Percentiles rank a stretch among this genome's conserved stretches.
These are phyloP conservation scores for Noccaea bulbosa DNA, from an alignment of 345 rosid species.

Conservation along the genomic window DNA sequence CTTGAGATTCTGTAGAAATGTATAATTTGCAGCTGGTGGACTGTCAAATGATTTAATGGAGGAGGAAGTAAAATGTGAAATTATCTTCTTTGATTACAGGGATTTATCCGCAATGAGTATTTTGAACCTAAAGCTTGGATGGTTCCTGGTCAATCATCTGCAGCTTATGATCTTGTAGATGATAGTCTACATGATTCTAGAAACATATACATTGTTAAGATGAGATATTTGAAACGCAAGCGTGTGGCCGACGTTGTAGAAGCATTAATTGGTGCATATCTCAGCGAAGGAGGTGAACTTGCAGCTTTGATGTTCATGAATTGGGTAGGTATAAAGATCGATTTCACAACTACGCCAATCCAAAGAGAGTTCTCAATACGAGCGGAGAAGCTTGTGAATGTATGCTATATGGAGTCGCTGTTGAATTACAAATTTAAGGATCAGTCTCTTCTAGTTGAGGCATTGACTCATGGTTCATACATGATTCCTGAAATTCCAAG, in stretches of 20 bases:
- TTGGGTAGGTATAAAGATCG: slow-evolving; percentile 73
- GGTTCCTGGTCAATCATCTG: slow-evolving; percentile 63
- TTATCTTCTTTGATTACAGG: slow-evolving; percentile 49
- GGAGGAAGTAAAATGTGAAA: neutral
- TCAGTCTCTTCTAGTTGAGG: slow-evolving; percentile 76
- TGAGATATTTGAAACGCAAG: slow-evolving; percentile 60
- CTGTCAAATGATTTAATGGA: neutral
- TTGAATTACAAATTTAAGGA: slow-evolving; percentile 65
- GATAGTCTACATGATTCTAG: slow-evolving; percentile 43
- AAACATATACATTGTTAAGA: slow-evolving; percentile 54
- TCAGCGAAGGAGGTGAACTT: slow-evolving; percentile 72
- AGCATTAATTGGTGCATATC: slow-evolving; percentile 82
- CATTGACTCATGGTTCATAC: slow-evolving; percentile 91
- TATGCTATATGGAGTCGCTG: slow-evolving; percentile 54
- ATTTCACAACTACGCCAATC: slow-evolving; percentile 47
- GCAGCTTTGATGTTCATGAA: slow-evolving; percentile 63
- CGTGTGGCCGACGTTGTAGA: slow-evolving; percentile 84
- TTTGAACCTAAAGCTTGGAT: slow-evolving; percentile 80
- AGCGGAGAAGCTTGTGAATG: slow-evolving; percentile 54
- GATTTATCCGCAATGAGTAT: slow-evolving; percentile 71
- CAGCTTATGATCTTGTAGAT: slow-evolving; percentile 44
- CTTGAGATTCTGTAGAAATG: slow-evolving; percentile 4
- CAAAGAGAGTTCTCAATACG: slow-evolving; percentile 41
- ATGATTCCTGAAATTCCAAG: slow-evolving; percentile 87
- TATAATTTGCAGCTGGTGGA: neutral